A percentile compares a stretch with the other conserved stretches of the same genome.
Evolutionary conservation across 768 basidiomycete species (phyloP).

Genomic region (Cubamyces lactineus): DNA sequence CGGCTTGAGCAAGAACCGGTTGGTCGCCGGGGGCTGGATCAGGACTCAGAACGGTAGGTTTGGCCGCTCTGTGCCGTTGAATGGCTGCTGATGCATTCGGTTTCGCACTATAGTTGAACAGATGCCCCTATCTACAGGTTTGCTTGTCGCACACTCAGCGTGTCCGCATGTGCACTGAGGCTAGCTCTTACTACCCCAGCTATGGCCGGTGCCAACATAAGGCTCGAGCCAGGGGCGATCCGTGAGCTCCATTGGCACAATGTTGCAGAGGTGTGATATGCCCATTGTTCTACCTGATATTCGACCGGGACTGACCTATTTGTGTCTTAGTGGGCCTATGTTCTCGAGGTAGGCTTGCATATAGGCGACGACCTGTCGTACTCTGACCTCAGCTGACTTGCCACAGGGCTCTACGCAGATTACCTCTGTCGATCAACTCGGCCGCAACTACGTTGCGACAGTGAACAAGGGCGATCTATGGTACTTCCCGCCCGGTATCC

Average conservation of each 20-base stretch:
- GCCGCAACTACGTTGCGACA: conserved; percentile 52
- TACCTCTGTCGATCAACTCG: conserved; percentile 50
- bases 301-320: not conserved
- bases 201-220: conserved; percentile 41
- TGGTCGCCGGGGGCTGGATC: conserved; percentile 41
- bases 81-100: not conserved
- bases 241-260: conserved; percentile 44
- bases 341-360: conserved; percentile 32
- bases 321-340: conserved; percentile 35
- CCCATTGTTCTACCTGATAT: not conserved
- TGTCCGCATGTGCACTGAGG: not conserved
- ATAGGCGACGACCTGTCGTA: not conserved
- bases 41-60: conserved; percentile 36
- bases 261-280: conserved; percentile 32
- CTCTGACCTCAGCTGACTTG: not conserved
- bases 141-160: not conserved
- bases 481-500: conserved; percentile 61
- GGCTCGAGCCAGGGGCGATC: conserved; percentile 40
- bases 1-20: conserved; percentile 38
- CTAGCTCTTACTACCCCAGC: conserved; percentile 18
- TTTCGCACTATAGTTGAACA: conserved; percentile 21
- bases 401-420: conserved; percentile 51
- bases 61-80: not conserved
- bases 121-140: conserved; percentile 37
- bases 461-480: conserved; percentile 56